Percentiles rank a stretch among this genome's conserved stretches.
Conservation (phyloP, 345 rosid species). For the Ceriops decandra region DNA sequence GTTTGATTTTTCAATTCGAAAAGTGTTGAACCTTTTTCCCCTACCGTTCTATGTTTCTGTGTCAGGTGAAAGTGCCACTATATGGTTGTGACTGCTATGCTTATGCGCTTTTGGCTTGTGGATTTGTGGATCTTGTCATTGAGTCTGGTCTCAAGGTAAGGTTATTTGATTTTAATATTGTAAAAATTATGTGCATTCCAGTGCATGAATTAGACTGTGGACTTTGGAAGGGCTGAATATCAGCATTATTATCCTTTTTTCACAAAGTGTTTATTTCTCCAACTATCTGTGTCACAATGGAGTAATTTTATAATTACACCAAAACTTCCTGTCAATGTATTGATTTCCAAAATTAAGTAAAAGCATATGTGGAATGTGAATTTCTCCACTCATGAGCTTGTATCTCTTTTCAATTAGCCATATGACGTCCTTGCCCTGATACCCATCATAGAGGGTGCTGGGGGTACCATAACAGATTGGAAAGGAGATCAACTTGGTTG, state of each 20-base stretch:
- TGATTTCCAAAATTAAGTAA: no score
- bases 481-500: slow-evolving; percentile 60
- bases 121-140: slow-evolving; percentile 87
- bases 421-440: slow-evolving; percentile 85
- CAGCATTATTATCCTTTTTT: no score
- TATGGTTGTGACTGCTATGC: slow-evolving; percentile 99
- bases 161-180: no score
- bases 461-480: slow-evolving; percentile 88
- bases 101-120: slow-evolving; percentile 93
- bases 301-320: no score
- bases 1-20: not conserved
- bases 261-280: no score
- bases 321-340: no score
- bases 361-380: not conserved
- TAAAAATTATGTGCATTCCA: no score
- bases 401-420: slow-evolving; percentile 44
- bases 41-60: not conserved
- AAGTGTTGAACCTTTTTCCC: not conserved
- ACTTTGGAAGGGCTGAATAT: no score
- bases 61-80: slow-evolving; percentile 80
- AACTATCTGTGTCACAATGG: not conserved
- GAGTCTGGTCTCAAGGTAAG: slow-evolving; percentile 92
- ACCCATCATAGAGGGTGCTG: slow-evolving; percentile 90
- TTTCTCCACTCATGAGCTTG: not conserved
- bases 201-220: no score